Percentiles rank a stretch among this genome's conserved stretches.
Conservation (phyloP, 768 basidiomycete genomes). For the Lactarius tabidus region DNA sequence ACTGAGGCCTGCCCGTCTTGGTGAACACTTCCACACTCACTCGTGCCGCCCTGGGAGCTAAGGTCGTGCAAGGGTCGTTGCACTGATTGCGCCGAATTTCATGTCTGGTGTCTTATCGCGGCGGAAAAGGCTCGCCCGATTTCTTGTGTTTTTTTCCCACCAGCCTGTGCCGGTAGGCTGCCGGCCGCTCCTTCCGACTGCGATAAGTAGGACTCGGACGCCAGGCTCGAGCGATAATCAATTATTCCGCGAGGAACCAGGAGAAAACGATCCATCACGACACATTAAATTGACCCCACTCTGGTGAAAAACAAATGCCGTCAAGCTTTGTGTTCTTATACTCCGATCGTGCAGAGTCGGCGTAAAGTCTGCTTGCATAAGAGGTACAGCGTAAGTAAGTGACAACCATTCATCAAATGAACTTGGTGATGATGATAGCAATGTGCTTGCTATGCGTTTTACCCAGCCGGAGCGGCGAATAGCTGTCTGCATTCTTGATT, state of each 20-base stretch:
- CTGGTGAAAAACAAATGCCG: background rate
- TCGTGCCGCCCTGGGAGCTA: background rate
- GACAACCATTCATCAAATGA: background rate
- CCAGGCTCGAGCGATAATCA: background rate
- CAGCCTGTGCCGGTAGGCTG: background rate
- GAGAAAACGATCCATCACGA: constrained; percentile 1
- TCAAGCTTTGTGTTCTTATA: constrained; percentile 11
- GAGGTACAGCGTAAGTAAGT: background rate
- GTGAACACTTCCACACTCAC: background rate
- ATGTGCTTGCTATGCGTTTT: background rate
- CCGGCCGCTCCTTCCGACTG: background rate
- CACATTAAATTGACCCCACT: background rate
- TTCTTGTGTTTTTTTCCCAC: constrained; percentile 9
- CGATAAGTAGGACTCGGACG: background rate
- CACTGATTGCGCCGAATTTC: background rate
- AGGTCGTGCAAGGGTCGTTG: background rate
- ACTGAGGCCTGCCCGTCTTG: background rate
- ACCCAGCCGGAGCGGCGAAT: background rate
- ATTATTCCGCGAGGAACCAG: constrained; percentile 11
- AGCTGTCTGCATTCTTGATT: background rate
- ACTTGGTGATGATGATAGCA: background rate
- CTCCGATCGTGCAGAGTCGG: constrained; percentile 2
- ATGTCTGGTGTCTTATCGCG: background rate
- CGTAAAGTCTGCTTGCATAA: constrained; percentile 3
- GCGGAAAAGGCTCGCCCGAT: background rate